Conservation (phyloP, 148 eudicot genomes). For the Selenicereus undatus region DNA sequence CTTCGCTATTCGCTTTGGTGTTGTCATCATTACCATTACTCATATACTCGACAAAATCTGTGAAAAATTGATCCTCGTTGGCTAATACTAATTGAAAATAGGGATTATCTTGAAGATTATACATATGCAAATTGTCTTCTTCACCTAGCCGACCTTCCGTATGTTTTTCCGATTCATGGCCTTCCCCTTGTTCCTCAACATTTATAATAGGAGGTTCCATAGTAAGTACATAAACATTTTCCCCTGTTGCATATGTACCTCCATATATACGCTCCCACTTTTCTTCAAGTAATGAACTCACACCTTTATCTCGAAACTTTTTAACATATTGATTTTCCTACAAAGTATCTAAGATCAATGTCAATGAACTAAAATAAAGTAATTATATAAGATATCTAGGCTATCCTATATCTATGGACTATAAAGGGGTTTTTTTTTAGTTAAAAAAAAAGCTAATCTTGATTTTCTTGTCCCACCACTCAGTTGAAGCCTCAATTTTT, state of each 20-base stretch:
- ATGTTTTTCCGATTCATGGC: not conserved
- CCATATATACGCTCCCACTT: not conserved
- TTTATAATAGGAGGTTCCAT: not conserved
- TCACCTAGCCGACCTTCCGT: not conserved
- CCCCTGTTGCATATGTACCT: not conserved
- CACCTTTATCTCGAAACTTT: not conserved
- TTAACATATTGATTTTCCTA: not conserved
- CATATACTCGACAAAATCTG: conserved; percentile 1
- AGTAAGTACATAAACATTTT: not conserved
- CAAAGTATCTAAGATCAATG: not conserved
- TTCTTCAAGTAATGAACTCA: not conserved
- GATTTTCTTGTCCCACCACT: not conserved
- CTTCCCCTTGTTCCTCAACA: not conserved
- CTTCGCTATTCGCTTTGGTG: not conserved
- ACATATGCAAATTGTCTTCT: no score
- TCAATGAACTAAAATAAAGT: no score
- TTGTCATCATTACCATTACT: not conserved
- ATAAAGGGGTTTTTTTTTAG: no score
- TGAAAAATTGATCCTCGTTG: not conserved
- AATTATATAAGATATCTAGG: no score
- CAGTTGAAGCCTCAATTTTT: not conserved
- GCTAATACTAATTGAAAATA: not conserved
- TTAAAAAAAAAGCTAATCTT: not conserved
- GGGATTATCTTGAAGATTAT: not conserved
- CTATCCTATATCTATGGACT: no score